Base-by-base conservation (phyloP, 139 green algal genomes). In the Cymbomonas tetramitiformis region DNA sequence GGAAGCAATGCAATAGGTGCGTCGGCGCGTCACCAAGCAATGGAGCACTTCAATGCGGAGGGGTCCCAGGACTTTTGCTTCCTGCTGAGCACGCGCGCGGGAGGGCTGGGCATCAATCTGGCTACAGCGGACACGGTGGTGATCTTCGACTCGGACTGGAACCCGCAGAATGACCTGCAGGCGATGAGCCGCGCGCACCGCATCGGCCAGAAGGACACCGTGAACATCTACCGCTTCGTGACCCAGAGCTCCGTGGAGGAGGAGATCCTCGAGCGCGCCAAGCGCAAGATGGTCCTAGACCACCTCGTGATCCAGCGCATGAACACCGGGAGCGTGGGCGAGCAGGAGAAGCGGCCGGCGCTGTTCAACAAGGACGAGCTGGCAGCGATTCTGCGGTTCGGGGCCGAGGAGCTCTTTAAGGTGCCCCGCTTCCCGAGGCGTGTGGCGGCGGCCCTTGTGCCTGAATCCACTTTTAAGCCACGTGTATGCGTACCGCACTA, bases 251-350 rank as follows among this genome's bases (percentile, higher is more conserved):
- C 67, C 43, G 87, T 94, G 51, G 86, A 95, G 73, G 85, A 95
- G 70, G 80, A 93, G 64, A 95, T 95, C 40, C 62, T 95, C 59
- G 84, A 95, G 72, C 65, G 81, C 8, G 83, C 82, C 46, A 94
- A 94, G 70, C 65, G 76, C 25, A 96, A 96, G 76, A 96, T 96
- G 87, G 87, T 72, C 12, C 80, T 96, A 62, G 88, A 96, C 67
- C 86, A 96, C 64, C 69, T 96, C 40, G 87, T 95, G 57, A 94
- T 94, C 23, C 86, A 86, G 69, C 77, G 74, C 63, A 93, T 94
- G 80, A 88, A 94, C 73, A 89, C 86, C 28, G 9, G 23, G 36
- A 49, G 28, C 19, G 34, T 62, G 62, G 33, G 12, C 54, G 69
- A 74, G 48, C 60, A 73, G 47, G 58, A 39, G 46, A 86, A 84